phyloP scores from a whole-genome alignment of 2,329 filamentous ascomycete genomes.

The Xylariaceae sp. region DNA sequence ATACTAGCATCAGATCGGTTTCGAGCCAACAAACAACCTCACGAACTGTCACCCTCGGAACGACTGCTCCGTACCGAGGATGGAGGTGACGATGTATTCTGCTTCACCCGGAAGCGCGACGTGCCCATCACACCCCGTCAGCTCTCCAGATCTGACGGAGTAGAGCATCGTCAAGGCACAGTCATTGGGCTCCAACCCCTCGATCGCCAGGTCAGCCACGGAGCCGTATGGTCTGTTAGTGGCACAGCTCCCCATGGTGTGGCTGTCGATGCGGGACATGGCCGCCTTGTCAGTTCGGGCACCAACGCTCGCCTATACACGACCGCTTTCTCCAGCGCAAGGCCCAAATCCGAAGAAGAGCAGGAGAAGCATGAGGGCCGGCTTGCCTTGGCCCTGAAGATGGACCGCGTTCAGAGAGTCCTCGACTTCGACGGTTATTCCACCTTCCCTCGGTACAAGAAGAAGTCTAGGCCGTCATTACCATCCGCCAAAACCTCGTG shows the following conservation, averaged over 20 bases:
- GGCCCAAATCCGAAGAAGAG: slow-evolving; percentile 50
- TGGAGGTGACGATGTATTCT: slow-evolving; percentile 41
- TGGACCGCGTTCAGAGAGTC: slow-evolving; percentile 64
- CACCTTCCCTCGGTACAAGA: slow-evolving; percentile 29
- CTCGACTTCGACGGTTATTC: slow-evolving; percentile 48
- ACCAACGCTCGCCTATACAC: slow-evolving; percentile 65
- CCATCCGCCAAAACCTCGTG: slow-evolving; percentile 36
- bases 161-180: slow-evolving; percentile 26
- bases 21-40: slow-evolving; percentile 39
- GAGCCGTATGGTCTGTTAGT: slow-evolving; percentile 72
- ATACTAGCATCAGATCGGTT: slow-evolving; percentile 41
- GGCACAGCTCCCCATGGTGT: slow-evolving; percentile 50
- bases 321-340: slow-evolving; percentile 42
- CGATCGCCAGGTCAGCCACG: slow-evolving; percentile 54
- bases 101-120: slow-evolving; percentile 31
- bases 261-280: slow-evolving; percentile 57
- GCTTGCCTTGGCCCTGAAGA: slow-evolving; percentile 73
- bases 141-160: slow-evolving; percentile 29
- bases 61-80: slow-evolving; percentile 40
- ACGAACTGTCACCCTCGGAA: slow-evolving; percentile 41
- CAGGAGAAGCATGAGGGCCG: slow-evolving; percentile 65
- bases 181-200: slow-evolving; percentile 29
- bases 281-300: slow-evolving; percentile 60
- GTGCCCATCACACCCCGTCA: slow-evolving; percentile 27
- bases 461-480: slow-evolving; percentile 23